Percentiles rank a stretch among this genome's conserved stretches.
phyloP scores from a whole-genome alignment of 768 basidiomycete genomes.

The Suillus subluteus region DNA sequence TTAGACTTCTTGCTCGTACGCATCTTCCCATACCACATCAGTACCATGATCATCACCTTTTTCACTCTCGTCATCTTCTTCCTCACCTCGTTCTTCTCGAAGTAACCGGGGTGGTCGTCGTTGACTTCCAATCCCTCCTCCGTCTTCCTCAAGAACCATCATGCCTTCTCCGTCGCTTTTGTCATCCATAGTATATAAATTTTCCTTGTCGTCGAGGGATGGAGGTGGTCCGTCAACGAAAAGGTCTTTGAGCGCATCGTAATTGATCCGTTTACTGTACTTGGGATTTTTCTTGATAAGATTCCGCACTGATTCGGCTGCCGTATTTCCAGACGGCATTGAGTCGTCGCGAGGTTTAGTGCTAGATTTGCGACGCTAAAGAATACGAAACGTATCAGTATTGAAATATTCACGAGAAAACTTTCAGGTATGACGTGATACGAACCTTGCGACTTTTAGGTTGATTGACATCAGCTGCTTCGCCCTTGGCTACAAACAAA shows the following conservation, averaged over 20 bases:
- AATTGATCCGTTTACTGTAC: constrained; percentile 94
- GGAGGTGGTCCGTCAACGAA: constrained; percentile 51
- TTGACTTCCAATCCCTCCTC: constrained; percentile 33
- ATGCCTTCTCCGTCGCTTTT: constrained; percentile 44
- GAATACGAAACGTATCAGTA: constrained; percentile 15
- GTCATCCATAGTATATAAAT: constrained; percentile 57
- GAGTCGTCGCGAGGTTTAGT: constrained; percentile 75
- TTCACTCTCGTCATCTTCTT: constrained; percentile 38
- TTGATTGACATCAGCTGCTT: constrained; percentile 48
- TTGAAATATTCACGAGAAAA: constrained; percentile 20
- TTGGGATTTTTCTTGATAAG: constrained; percentile 84
- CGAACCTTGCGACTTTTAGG: constrained; percentile 81
- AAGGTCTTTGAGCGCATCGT: constrained; percentile 82
- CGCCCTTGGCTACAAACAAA: constrained; percentile 64
- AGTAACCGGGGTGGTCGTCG: constrained; percentile 32
- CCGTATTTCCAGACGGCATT: constrained; percentile 47
- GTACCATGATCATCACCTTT: constrained; percentile 41
- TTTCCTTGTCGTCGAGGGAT: constrained; percentile 45
- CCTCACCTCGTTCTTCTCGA: constrained; percentile 20
- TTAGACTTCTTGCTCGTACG: constrained; percentile 74
- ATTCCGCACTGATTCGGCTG: constrained; percentile 39
- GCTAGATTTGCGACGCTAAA: constrained; percentile 68
- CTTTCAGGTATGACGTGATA: constrained; percentile 42
- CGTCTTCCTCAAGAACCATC: constrained; percentile 43
- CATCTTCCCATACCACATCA: constrained; percentile 47